Evolutionary conservation across 2,329 filamentous ascomycete genomes (phyloP).

Genomic region (Thyridium curvatum): DNA sequence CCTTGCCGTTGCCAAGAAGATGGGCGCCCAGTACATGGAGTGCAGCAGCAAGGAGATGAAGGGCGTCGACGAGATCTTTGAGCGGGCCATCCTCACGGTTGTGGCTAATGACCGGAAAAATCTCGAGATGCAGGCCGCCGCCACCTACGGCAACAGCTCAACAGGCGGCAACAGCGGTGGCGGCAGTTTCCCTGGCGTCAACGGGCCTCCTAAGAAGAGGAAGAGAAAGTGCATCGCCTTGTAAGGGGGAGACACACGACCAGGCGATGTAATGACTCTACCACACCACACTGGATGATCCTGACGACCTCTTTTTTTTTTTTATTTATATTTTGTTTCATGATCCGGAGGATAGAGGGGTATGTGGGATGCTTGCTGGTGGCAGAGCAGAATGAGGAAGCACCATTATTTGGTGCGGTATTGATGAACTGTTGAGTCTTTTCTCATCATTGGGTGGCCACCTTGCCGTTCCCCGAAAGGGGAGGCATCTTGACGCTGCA

Average conservation of each 20-base stretch:
- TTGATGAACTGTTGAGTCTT: no score
- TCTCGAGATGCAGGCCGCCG: conserved; percentile 40
- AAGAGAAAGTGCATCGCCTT: conserved; percentile 78
- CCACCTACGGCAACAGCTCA: conserved; percentile 24
- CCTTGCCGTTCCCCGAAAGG: no score
- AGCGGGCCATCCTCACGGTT: conserved; percentile 82
- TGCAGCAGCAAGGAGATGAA: conserved; percentile 97
- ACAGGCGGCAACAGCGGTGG: conserved; percentile 18
- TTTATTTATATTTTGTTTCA: conserved; percentile 2
- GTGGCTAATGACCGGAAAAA: conserved; percentile 73
- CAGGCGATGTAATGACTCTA: conserved; percentile 4
- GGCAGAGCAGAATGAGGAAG: no score
- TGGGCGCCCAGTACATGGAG: conserved; percentile 94
- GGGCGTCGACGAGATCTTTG: conserved; percentile 95
- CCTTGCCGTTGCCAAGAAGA: conserved; percentile 79
- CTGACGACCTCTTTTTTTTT: conserved; percentile 5
- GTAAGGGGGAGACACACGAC: conserved; percentile 34
- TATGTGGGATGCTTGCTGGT: no score
- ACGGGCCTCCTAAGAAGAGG: conserved; percentile 62
- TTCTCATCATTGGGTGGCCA: no score
- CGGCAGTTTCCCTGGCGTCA: conserved; percentile 27
- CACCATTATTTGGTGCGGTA: no score
- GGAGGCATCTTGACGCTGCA: no score
- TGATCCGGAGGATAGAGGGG: background rate
- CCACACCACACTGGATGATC: conserved; percentile 5